Evolutionary conservation across 2,329 filamentous ascomycete genomes (phyloP), one percentile per base, ranked within the genome.

Genomic region (Sporothrix humicola): DNA sequence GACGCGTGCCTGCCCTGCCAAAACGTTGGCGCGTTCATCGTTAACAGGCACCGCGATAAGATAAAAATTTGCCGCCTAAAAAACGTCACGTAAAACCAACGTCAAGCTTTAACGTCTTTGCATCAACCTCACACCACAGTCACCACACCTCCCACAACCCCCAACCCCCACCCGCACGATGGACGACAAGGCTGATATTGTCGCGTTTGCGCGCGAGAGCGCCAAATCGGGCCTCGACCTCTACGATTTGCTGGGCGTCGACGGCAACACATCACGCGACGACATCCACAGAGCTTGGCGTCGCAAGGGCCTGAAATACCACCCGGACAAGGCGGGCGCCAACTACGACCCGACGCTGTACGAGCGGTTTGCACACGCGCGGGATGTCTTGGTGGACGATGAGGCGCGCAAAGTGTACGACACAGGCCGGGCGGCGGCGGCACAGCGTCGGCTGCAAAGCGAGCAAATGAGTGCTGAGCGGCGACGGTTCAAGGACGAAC

Each of bases 301-400:
- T 78, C 91, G 91, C 44, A 94, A 94, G 3, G 80, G 80, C 1
- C 86, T 97, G n/a, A 94, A 93, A 79, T 94, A 95, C 84, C 95
- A 98, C 81, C 95, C 95, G 0, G 95, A 98, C 86, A 97, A 98
- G 83, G 91, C 95, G 72, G 89, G 91, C 76, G 89, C 88, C 71
- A 84, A 87, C 52, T 93, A 92, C 78, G 93, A 96, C 77, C 87
- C 93, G 63, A 90, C 91, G 73, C 93, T 92, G 79, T 98, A 97
- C 85, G 93, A 97, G 81, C 86, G 92, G 0, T 90, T 97, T 73
- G 92, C 94, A 79, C 92, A 92, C 75, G 95, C 94, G n/a, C 90
- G 93, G 80, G 94, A 97, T 82, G 89, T 98, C 1, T 88, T 98
- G 2, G 88, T 89, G 42, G 91, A 94, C 76, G 83, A 89, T 0